Percentiles rank a stretch among this genome's conserved stretches.
phyloP scores from a whole-genome alignment of 2,329 filamentous ascomycete species.

The Cercospora janseana region DNA sequence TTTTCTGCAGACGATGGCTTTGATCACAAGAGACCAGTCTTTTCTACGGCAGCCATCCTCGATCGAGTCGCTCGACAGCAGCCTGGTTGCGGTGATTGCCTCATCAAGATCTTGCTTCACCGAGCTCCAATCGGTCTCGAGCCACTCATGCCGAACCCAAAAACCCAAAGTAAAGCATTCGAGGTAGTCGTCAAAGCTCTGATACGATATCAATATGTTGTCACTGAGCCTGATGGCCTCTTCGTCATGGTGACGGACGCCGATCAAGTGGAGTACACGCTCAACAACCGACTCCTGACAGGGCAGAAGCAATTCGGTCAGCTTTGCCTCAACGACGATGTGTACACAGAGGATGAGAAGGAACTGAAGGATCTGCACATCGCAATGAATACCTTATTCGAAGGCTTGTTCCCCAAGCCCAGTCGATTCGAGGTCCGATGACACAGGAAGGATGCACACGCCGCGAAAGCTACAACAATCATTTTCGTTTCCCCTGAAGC shows the following conservation, averaged over 20 bases:
- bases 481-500: no score
- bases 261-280: constrained; percentile 8
- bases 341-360: background rate
- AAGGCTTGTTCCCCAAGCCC: constrained; percentile 3
- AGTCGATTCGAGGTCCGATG: constrained; percentile 15
- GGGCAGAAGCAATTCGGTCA: background rate
- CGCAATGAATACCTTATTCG: background rate
- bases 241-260: constrained; percentile 16
- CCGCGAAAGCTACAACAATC: no score
- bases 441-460: no score
- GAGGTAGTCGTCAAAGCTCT: background rate
- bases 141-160: background rate
- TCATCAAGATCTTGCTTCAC: background rate
- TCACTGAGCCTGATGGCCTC: constrained; percentile 5
- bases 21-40: background rate
- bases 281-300: constrained; percentile 4
- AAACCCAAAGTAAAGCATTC: background rate
- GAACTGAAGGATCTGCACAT: background rate
- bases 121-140: background rate
- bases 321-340: background rate
- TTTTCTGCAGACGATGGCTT: background rate
- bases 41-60: constrained; percentile 1
- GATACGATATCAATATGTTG: constrained; percentile 14
- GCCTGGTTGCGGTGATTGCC: constrained; percentile 5
- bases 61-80: constrained; percentile 1